Conservation (phyloP, 2,329 filamentous ascomycete genomes). For the Talaromyces islandicus region DNA sequence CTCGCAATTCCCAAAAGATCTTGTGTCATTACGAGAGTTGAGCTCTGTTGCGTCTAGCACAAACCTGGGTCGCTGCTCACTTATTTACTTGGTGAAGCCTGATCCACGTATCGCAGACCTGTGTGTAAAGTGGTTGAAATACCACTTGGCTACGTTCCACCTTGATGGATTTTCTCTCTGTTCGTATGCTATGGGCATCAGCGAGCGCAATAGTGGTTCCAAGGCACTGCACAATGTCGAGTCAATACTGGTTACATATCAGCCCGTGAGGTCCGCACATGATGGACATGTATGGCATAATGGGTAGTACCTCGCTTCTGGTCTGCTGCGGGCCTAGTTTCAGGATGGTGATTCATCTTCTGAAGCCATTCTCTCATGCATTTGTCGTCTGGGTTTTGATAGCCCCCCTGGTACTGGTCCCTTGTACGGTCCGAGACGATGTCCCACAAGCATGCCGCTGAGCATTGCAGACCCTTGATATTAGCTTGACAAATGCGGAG, state of each 20-base stretch:
- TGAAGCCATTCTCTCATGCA: neutral
- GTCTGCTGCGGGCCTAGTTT: neutral
- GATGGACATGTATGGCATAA: neutral
- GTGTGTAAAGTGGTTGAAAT: slow-evolving; percentile 23
- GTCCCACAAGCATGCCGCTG: neutral
- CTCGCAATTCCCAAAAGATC: slow-evolving; percentile 20
- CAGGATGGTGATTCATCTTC: slow-evolving; percentile 8
- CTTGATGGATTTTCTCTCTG: slow-evolving; percentile 23
- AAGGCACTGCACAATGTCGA: slow-evolving; percentile 19
- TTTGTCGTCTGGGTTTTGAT: neutral
- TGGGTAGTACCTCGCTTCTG: neutral
- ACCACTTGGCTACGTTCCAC: slow-evolving; percentile 16
- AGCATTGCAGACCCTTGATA: neutral
- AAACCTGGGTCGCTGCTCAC: slow-evolving; percentile 30
- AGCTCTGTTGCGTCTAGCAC: slow-evolving; percentile 52
- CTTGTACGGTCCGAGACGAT: neutral
- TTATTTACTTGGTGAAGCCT: slow-evolving; percentile 50
- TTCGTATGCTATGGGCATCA: slow-evolving; percentile 33
- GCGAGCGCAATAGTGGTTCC: slow-evolving; percentile 50
- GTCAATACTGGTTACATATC: neutral
- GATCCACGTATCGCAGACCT: slow-evolving; percentile 25
- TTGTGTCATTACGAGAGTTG: slow-evolving; percentile 44
- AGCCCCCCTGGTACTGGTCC: neutral
- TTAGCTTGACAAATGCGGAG: neutral
- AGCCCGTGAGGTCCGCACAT: neutral